Conservation (phyloP, 345 rosid species). For the Erodium maritimum region DNA sequence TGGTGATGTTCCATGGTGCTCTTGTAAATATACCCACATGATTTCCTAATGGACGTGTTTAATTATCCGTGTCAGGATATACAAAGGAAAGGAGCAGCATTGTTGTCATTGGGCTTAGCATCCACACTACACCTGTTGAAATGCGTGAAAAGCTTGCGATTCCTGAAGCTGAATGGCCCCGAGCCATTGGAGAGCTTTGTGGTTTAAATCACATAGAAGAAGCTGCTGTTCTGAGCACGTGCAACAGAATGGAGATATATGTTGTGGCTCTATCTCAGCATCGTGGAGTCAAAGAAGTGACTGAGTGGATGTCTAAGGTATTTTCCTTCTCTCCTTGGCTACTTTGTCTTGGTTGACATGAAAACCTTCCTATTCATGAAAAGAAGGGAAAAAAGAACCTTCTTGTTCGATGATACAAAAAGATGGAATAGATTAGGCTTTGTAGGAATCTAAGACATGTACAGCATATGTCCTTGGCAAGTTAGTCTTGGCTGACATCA, state of each 20-base stretch:
- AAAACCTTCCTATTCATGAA: background rate
- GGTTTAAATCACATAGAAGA: conserved; percentile 80
- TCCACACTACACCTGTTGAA: conserved; percentile 70
- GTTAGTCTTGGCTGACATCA: too few species aligned
- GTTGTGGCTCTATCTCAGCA: conserved; percentile 65
- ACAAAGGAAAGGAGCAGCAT: conserved; percentile 70
- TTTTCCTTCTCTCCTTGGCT: conserved; percentile 3
- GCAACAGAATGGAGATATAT: conserved; percentile 74
- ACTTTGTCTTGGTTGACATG: too few species aligned
- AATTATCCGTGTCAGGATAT: conserved; percentile 32
- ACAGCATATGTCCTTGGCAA: too few species aligned
- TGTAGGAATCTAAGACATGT: too few species aligned
- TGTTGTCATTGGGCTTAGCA: conserved; percentile 60
- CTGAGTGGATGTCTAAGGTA: conserved; percentile 93
- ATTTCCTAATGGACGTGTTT: conserved; percentile 2
- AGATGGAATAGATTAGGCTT: too few species aligned
- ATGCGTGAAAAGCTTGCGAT: conserved; percentile 78
- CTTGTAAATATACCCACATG: background rate
- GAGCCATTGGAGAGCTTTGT: conserved; percentile 73
- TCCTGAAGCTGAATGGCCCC: conserved; percentile 79
- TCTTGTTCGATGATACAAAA: too few species aligned
- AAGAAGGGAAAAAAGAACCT: background rate
- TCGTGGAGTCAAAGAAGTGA: conserved; percentile 74
- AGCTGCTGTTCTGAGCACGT: conserved; percentile 78
- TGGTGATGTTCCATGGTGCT: background rate